phyloP scores from a whole-genome alignment of 1,284 basidiomycete species.

The Paramarasmius palmivorus region DNA sequence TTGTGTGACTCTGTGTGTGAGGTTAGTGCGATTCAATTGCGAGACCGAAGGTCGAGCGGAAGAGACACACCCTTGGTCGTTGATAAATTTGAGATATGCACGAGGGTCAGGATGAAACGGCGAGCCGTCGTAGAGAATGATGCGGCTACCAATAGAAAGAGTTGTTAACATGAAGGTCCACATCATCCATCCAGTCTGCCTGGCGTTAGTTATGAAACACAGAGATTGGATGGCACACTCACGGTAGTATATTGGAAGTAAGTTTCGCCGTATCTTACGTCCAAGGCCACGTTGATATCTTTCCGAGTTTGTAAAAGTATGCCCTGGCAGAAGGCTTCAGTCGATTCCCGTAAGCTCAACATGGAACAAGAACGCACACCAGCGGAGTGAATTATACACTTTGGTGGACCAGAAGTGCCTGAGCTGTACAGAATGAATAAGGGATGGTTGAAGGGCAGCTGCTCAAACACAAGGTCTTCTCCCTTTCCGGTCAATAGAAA shows the following conservation, averaged over 20 bases:
- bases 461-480: conserved; percentile 56
- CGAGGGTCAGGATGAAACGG: conserved; percentile 62
- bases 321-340: conserved; percentile 44
- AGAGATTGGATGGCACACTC: not conserved
- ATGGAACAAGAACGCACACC: conserved; percentile 57
- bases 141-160: conserved; percentile 51
- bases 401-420: conserved; percentile 83
- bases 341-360: not conserved
- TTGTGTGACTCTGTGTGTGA: conserved; percentile 37
- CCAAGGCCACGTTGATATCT: conserved; percentile 47
- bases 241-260: conserved; percentile 76
- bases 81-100: conserved; percentile 59
- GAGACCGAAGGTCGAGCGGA: not conserved
- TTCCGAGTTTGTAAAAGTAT: conserved; percentile 63
- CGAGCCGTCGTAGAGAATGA: conserved; percentile 70
- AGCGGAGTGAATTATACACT: conserved; percentile 82
- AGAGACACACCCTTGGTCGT: conserved; percentile 53
- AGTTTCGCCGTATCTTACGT: conserved; percentile 48
- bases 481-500: conserved; percentile 52
- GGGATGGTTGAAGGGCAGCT: conserved; percentile 82
- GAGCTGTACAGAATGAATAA: conserved; percentile 87
- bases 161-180: conserved; percentile 45
- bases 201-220: not conserved
- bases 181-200: conserved; percentile 78
- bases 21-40: not conserved